These are phyloP conservation scores for Aspergillus affinis DNA, from an alignment of 495 filamentous ascomycete species.

Conservation along the genomic window DNA sequence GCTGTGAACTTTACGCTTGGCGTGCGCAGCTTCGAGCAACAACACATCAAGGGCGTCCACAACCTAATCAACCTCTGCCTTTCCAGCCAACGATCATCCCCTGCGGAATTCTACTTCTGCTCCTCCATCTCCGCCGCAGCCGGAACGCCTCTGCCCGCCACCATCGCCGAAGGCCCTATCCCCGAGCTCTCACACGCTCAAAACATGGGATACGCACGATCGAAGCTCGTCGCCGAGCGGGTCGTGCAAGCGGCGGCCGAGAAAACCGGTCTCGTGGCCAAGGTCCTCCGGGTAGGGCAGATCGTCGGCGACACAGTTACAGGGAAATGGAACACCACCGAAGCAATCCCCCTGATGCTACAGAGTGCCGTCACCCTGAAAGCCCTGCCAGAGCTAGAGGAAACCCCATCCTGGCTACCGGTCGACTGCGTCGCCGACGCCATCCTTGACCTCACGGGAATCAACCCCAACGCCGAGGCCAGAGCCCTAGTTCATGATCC, in stretches of 20 bases:
- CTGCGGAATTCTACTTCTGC: slow-evolving; percentile 56
- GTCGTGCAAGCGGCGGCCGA: slow-evolving; percentile 45
- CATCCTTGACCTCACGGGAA: slow-evolving; percentile 21
- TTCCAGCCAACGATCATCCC: slow-evolving; percentile 27
- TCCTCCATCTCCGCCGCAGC: slow-evolving; percentile 56
- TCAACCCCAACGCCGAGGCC: slow-evolving; percentile 12
- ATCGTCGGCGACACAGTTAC: slow-evolving; percentile 55
- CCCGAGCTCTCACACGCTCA: slow-evolving; percentile 49
- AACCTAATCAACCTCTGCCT: slow-evolving; percentile 62
- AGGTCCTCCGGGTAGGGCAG: slow-evolving; percentile 60
- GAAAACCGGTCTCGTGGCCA: slow-evolving; percentile 31
- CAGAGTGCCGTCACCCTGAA: slow-evolving; percentile 46
- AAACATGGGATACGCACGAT: slow-evolving; percentile 56
- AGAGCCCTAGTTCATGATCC: slow-evolving; percentile 6
- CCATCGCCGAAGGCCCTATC: slow-evolving; percentile 50
- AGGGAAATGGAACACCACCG: slow-evolving; percentile 63
- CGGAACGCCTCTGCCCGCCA: slow-evolving; percentile 26
- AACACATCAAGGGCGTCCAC: slow-evolving; percentile 56
- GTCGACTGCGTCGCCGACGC: slow-evolving; percentile 34
- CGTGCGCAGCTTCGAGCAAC: slow-evolving; percentile 57
- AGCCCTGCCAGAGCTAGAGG: slow-evolving; percentile 52
- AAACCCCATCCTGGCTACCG: slow-evolving; percentile 56
- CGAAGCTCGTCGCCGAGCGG: slow-evolving; percentile 64
- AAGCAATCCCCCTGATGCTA: slow-evolving; percentile 65
- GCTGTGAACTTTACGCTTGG: slow-evolving; percentile 71